A percentile compares a stretch with the other conserved stretches of the same genome.
Conservation (phyloP, 2,329 filamentous ascomycete genomes). For the Chalara sp. region DNA sequence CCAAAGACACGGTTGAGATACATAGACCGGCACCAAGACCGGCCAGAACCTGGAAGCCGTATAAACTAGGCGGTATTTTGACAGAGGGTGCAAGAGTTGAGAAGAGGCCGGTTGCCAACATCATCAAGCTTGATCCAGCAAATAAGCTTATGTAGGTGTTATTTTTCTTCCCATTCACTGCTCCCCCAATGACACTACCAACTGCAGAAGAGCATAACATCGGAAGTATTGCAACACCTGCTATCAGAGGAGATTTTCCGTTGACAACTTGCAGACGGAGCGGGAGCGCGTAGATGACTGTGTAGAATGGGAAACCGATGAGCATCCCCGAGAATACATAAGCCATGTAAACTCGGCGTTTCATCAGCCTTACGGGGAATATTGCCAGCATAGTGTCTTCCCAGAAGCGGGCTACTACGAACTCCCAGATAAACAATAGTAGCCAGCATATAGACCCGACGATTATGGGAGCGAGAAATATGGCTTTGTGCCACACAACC, state of each 20-base stretch:
- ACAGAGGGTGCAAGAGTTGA: slow-evolving; percentile 25
- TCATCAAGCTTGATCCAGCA: slow-evolving; percentile 41
- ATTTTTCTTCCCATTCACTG: slow-evolving; percentile 46
- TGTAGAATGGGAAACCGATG: slow-evolving; percentile 50
- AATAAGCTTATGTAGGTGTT: slow-evolving; percentile 46
- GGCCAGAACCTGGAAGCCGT: slow-evolving; percentile 49
- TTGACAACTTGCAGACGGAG: slow-evolving; percentile 56
- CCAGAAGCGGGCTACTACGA: slow-evolving; percentile 25
- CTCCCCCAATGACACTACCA: slow-evolving; percentile 45
- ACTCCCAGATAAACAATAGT: slow-evolving; percentile 34
- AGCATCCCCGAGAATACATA: slow-evolving; percentile 41
- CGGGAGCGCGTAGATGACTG: slow-evolving; percentile 51
- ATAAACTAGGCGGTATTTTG: slow-evolving; percentile 22
- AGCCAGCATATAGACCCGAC: slow-evolving; percentile 31
- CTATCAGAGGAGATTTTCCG: slow-evolving; percentile 42
- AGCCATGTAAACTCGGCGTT: slow-evolving; percentile 12
- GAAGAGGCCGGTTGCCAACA: slow-evolving; percentile 45
- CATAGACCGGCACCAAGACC: slow-evolving; percentile 47
- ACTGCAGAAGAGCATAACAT: slow-evolving; percentile 32
- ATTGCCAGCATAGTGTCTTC: slow-evolving; percentile 9
- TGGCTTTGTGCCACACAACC: slow-evolving; percentile 32
- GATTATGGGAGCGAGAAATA: slow-evolving; percentile 37
- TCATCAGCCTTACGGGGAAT: slow-evolving; percentile 16
- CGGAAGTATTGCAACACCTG: slow-evolving; percentile 51
- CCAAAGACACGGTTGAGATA: neutral